phyloP scores from a whole-genome alignment of 305 asterid genomes.

The Solanum chacoense region DNA sequence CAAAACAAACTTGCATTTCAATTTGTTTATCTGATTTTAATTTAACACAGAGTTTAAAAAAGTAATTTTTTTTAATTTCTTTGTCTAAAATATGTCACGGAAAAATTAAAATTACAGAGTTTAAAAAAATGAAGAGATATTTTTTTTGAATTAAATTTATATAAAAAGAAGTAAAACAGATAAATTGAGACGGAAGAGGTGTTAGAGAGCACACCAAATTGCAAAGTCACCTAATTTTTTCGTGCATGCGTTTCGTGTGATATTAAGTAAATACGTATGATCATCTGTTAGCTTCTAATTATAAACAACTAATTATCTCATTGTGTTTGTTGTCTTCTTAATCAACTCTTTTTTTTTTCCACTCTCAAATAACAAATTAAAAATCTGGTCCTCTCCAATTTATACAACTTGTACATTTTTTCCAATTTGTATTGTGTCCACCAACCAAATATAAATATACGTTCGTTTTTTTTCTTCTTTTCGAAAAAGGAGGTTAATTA shows the following conservation, averaged over 20 bases:
- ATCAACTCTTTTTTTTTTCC: neutral
- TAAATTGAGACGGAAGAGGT: neutral
- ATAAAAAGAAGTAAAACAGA: neutral
- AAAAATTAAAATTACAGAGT: neutral
- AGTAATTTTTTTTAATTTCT: fast-evolving
- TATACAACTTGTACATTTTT: neutral
- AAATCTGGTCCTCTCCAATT: neutral
- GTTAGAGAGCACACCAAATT: neutral
- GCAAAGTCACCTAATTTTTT: neutral
- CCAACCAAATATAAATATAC: neutral
- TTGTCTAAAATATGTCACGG: neutral
- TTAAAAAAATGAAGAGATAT: neutral
- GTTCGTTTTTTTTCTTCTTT: neutral
- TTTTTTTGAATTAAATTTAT: neutral
- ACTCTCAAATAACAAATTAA: neutral
- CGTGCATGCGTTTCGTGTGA: neutral
- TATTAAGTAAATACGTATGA: neutral
- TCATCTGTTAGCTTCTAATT: neutral
- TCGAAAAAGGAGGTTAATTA: neutral
- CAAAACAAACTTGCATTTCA: neutral
- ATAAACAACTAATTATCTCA: neutral
- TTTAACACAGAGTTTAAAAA: neutral
- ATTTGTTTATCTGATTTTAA: neutral
- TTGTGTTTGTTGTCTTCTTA: neutral
- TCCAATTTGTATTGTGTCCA: neutral